A percentile compares a stretch with the other conserved stretches of the same genome.
Evolutionary conservation across 2,329 filamentous ascomycete genomes (phyloP).

Genomic region (Epichloe amarillans): DNA sequence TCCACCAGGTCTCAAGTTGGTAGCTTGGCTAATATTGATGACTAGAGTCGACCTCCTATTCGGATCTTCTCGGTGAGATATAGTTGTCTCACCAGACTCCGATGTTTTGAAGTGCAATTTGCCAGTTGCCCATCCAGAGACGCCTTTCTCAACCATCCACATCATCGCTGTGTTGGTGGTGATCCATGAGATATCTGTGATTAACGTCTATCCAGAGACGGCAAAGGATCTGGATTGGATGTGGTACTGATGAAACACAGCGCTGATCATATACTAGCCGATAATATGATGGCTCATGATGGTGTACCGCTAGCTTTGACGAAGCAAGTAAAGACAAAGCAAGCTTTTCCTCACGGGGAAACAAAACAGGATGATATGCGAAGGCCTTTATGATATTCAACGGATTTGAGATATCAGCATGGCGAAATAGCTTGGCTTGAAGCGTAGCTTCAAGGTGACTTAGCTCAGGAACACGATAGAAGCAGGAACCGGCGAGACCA

Average conservation of each 20-base stretch:
- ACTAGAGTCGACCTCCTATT: neutral
- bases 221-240: neutral
- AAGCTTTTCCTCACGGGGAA: neutral
- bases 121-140: conserved; percentile 9
- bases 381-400: too few species aligned
- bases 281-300: neutral
- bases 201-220: neutral
- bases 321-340: neutral
- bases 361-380: neutral
- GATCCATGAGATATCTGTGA: neutral
- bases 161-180: neutral
- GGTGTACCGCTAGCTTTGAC: neutral
- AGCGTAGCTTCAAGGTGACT: neutral
- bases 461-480: neutral
- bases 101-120: conserved; percentile 15
- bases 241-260: neutral
- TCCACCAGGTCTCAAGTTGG: neutral
- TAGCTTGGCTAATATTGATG: neutral
- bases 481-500: neutral
- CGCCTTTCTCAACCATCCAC: neutral
- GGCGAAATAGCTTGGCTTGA: neutral
- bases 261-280: neutral
- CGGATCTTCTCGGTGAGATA: conserved; percentile 13
- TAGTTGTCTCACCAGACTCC: conserved; percentile 16
- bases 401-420: neutral